phyloP scores from a whole-genome alignment of 2,329 filamentous ascomycete genomes.

The Colletotrichum liaoningense region DNA sequence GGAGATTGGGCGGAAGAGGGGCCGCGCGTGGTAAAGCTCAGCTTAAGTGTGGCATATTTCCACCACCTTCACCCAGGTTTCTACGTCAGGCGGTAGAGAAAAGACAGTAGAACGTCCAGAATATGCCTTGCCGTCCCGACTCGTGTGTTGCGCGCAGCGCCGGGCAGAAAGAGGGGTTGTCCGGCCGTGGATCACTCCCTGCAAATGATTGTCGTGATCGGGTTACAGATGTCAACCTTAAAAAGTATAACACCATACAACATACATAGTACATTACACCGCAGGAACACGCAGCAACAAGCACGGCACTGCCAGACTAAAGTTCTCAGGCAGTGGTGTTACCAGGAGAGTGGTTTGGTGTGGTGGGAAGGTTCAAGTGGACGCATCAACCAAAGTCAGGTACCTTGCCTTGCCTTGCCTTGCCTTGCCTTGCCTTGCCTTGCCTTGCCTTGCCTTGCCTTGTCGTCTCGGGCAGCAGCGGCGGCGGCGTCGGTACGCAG shows the following conservation, averaged over 20 bases:
- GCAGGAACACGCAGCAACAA: too few relatives aligned
- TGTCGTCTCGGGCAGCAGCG: neutral
- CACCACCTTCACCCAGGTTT: neutral
- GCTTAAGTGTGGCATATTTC: neutral
- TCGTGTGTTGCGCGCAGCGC: too few relatives aligned
- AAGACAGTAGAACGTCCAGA: too few relatives aligned
- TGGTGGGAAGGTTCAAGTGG: slow-evolving; percentile 14
- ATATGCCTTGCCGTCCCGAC: too few relatives aligned
- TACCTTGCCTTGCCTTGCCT: neutral
- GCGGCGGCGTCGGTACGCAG: neutral
- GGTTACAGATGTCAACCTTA: slow-evolving; percentile 31
- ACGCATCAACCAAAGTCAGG: neutral
- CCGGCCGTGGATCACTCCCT: neutral
- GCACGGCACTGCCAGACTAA: neutral
- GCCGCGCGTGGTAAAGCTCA: too few relatives aligned
- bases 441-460: too few relatives aligned
- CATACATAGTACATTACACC: too few relatives aligned
- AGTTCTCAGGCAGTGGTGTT: neutral
- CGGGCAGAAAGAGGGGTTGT: neutral
- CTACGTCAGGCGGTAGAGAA: neutral
- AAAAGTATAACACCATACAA: neutral
- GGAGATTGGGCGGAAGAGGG: neutral
- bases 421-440: too few relatives aligned
- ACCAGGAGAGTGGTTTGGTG: slow-evolving; percentile 18
- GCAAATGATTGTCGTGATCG: slow-evolving; percentile 24